Conservation (phyloP, 2,329 filamentous ascomycete genomes). For the Thermomyces lanuginosus region DNA sequence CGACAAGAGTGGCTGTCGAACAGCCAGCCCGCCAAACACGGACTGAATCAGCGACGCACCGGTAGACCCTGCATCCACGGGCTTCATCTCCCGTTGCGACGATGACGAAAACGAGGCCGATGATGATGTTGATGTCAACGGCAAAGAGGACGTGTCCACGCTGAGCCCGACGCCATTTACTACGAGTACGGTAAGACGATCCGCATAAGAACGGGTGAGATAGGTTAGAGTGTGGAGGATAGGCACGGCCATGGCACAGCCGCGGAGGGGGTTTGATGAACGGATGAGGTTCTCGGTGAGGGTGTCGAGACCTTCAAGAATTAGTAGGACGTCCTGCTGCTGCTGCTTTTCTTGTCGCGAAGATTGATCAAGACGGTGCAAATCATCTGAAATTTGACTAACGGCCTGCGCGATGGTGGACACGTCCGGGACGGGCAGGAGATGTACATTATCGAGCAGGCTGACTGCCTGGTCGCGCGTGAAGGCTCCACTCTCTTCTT, state of each 20-base stretch:
- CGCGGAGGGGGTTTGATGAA: slow-evolving; percentile 20
- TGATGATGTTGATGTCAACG: no score
- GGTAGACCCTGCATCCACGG: no score
- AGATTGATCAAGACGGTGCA: no score
- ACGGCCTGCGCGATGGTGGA: slow-evolving; percentile 16
- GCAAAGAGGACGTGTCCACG: no score
- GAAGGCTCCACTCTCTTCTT: no score
- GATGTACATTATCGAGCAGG: slow-evolving; percentile 17
- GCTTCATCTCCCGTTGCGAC: neutral
- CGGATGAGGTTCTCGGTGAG: slow-evolving; percentile 22
- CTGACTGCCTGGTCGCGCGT: slow-evolving; percentile 15
- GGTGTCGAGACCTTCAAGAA: slow-evolving; percentile 23
- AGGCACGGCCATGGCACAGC: slow-evolving; percentile 17
- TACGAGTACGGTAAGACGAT: slow-evolving; percentile 18
- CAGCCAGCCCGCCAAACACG: no score
- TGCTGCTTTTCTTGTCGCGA: no score
- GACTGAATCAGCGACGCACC: no score
- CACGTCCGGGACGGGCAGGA: slow-evolving; percentile 19
- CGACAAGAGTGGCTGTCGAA: slow-evolving; percentile 17
- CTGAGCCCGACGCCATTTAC: slow-evolving; percentile 20
- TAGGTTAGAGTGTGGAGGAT: slow-evolving; percentile 19
- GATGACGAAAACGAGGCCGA: slow-evolving; percentile 1
- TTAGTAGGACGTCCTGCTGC: slow-evolving; percentile 12
- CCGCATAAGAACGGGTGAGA: slow-evolving; percentile 15
- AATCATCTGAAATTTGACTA: slow-evolving; percentile 13